Evolutionary conservation across 2,329 filamentous ascomycete genomes (phyloP).

Genomic region (Penicillium griseofulvum): DNA sequence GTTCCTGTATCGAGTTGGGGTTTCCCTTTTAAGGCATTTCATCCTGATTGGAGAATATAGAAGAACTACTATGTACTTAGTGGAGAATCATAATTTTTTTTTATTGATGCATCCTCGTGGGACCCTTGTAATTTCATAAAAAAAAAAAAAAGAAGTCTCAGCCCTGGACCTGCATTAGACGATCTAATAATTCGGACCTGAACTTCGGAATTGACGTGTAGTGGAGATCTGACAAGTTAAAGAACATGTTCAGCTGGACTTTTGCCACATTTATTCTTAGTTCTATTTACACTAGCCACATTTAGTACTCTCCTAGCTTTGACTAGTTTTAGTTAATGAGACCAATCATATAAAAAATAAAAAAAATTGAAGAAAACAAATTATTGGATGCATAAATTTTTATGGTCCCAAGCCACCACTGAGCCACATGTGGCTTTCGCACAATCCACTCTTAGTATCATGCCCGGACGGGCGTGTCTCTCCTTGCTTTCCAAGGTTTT

Average conservation of each 20-base stretch:
- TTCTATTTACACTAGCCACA: not conserved
- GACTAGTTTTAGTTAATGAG: not conserved
- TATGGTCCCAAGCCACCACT: constrained; percentile 15
- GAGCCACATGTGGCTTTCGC: constrained; percentile 24
- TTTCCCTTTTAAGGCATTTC: constrained; percentile 1
- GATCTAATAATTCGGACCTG: constrained; percentile 1
- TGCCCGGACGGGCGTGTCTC: not conserved
- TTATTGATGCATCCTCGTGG: constrained; percentile 5
- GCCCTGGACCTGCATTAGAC: constrained; percentile 8
- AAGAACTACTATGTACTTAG: constrained; percentile 7
- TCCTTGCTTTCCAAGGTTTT: not conserved
- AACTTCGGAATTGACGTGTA: not conserved
- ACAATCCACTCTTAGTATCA: constrained; percentile 7
- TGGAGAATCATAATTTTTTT: not conserved
- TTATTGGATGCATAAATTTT: not conserved
- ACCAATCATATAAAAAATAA: not conserved
- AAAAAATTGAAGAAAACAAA: no score
- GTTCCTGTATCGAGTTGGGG: constrained; percentile 19
- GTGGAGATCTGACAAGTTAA: constrained; percentile 7
- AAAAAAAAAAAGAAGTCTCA: not conserved
- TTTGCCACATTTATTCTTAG: constrained; percentile 10
- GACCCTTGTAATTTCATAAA: constrained; percentile 10
- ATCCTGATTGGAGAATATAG: constrained; percentile 15
- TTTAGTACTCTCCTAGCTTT: not conserved
- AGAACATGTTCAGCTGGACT: constrained; percentile 8